phyloP scores from a whole-genome alignment of 2,329 filamentous ascomycete species.

The Apiospora saccharicola region DNA sequence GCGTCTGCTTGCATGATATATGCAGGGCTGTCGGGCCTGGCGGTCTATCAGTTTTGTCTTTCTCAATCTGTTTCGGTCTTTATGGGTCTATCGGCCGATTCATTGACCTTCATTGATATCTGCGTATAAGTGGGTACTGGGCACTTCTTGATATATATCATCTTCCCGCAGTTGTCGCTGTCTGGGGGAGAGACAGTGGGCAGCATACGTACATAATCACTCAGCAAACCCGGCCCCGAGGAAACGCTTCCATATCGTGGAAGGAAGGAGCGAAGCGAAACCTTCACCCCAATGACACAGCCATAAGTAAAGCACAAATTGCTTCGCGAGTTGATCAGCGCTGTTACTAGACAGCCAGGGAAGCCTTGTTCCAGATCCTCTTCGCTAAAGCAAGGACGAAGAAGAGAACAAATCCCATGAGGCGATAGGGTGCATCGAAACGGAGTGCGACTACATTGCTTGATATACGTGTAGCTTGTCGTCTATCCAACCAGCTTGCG shows the following conservation, averaged over 20 bases:
- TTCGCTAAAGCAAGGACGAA: background rate
- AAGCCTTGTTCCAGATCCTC: slow-evolving; percentile 22
- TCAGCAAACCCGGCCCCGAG: background rate
- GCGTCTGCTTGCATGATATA: slow-evolving; percentile 8
- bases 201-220: background rate
- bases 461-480: background rate
- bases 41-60: background rate
- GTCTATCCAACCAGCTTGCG: background rate
- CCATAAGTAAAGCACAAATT: background rate
- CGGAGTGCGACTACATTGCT: background rate
- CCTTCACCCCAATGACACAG: background rate
- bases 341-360: slow-evolving; percentile 45
- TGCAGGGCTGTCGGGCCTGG: slow-evolving; percentile 11
- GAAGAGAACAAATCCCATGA: background rate
- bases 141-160: background rate
- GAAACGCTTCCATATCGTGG: background rate
- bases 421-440: background rate
- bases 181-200: background rate
- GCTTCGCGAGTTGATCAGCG: slow-evolving; percentile 31
- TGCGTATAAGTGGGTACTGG: slow-evolving; percentile 2
- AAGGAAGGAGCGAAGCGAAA: background rate
- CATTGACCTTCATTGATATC: background rate
- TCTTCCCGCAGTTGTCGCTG: background rate
- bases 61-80: background rate
- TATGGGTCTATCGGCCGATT: slow-evolving; percentile 13